phyloP scores from a whole-genome alignment of 768 basidiomycete species.

The Trametes maxima region DNA sequence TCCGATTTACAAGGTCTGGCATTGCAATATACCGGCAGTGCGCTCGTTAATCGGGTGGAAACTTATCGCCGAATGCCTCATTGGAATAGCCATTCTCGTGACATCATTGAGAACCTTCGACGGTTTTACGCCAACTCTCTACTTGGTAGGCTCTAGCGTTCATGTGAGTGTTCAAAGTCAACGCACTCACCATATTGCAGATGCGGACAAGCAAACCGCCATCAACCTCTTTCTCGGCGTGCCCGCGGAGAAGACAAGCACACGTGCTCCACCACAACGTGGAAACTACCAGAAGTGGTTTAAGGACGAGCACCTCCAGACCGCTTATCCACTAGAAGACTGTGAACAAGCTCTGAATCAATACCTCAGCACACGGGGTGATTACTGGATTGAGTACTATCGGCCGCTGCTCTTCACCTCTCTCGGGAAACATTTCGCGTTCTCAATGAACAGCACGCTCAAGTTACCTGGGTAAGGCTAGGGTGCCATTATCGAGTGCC shows the following conservation, averaged over 20 bases:
- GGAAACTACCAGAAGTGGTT: slow-evolving; percentile 89
- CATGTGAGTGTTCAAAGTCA: neutral
- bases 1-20: slow-evolving; percentile 67
- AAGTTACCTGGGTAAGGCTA: slow-evolving; percentile 74
- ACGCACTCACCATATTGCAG: slow-evolving; percentile 40
- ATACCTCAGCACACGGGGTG: slow-evolving; percentile 61
- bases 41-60: slow-evolving; percentile 93
- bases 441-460: slow-evolving; percentile 88
- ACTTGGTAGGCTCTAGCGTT: slow-evolving; percentile 53
- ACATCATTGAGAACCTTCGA: slow-evolving; percentile 93
- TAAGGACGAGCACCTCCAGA: slow-evolving; percentile 65
- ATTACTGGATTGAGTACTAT: slow-evolving; percentile 92
- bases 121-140: slow-evolving; percentile 95
- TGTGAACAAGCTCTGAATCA: slow-evolving; percentile 62
- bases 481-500: neutral
- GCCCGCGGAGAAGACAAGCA: slow-evolving; percentile 48
- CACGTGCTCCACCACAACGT: slow-evolving; percentile 50
- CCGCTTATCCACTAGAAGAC: slow-evolving; percentile 65
- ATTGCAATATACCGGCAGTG: slow-evolving; percentile 95
- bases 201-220: slow-evolving; percentile 95
- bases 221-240: slow-evolving; percentile 97
- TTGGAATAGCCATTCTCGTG: slow-evolving; percentile 96
- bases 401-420: slow-evolving; percentile 82
- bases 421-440: slow-evolving; percentile 86
- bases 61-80: slow-evolving; percentile 95